These are phyloP conservation scores for Russula lepida DNA, from an alignment of 768 basidiomycete genomes.

Conservation along the genomic window DNA sequence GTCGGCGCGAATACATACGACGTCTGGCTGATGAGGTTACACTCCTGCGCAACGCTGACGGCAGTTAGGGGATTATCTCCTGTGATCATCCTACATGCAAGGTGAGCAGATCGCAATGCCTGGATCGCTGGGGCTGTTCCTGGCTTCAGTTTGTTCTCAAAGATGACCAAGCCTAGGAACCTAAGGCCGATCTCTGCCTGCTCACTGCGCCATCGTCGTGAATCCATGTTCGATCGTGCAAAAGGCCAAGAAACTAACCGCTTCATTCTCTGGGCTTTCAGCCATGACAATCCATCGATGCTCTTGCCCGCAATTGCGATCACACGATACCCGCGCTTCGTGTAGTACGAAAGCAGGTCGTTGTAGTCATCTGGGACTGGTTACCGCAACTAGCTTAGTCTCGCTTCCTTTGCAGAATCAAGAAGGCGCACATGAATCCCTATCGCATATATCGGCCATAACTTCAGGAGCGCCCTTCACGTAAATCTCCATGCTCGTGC, in stretches of 20 bases:
- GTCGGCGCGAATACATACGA: constrained; percentile 81
- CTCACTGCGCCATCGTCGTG: constrained; percentile 48
- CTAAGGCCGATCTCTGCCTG: constrained; percentile 86
- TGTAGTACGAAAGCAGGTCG: constrained; percentile 93
- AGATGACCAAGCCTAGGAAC: constrained; percentile 93
- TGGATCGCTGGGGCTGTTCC: constrained; percentile 88
- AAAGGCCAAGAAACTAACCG: constrained; percentile 39
- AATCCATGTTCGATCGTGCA: constrained; percentile 1
- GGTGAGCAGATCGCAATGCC: constrained; percentile 76
- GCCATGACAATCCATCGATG: constrained; percentile 88
- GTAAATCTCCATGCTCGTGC: constrained; percentile 93
- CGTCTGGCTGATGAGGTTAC: constrained; percentile 77
- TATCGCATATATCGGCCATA: constrained; percentile 92
- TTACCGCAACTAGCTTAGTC: neutral
- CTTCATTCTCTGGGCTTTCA: constrained; percentile 95
- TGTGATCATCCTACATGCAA: constrained; percentile 96
- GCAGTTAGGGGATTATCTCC: constrained; percentile 97
- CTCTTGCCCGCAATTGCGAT: constrained; percentile 98
- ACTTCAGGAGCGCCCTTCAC: constrained; percentile 99
- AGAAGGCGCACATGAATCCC: constrained; percentile 66
- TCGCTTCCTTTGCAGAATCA: neutral
- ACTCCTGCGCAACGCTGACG: constrained; percentile 94
- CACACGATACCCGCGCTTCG: constrained; percentile 91
- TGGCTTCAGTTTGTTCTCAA: constrained; percentile 95
- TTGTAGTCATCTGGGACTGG: constrained; percentile 95